Base-by-base conservation (phyloP, 2,329 filamentous ascomycete genomes). In the Ascochyta lentis region DNA sequence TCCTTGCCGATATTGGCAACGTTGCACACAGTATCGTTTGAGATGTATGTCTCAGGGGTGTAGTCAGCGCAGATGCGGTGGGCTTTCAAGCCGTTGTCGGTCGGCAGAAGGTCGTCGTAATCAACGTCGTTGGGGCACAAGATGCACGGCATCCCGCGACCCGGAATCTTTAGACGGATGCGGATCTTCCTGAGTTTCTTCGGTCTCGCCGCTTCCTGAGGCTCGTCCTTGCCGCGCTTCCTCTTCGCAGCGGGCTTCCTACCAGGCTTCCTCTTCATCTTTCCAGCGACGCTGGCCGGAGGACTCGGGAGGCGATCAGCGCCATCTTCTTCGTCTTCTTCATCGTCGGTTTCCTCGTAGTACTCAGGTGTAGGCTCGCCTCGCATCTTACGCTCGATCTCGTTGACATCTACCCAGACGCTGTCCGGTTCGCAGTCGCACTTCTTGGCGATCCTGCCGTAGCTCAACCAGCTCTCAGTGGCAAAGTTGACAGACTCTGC, bases 401-500 rank as follows among this genome's bases (percentile, higher is more conserved):
- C 95, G 55, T 91, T 88, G 4, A 98, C 92, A 71, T 99, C 93
- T 49, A 99, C 92, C 93, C 96, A 99, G 3, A 99, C 95, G 69
- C 94, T 98, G 79, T 99, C 95, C 57, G 96, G 88, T 63, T 96
- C 93, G 72, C 95, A 99, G 70, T 98, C 89, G 77, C 95, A 99
- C 75, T 95, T 96, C 78, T 97, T 96, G 15, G 95, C 95, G 65
- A 96, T 92, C 67, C 92, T 91, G 22, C 93, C 95, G 81, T 95
- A 97, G 46, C 96, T 89, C 41, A 99, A 79, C 95, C 95, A 99
- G 27, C 91, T 89, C 64, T 97, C 93, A 8, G 96, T 88, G 5
- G 94, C 95, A 75, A 99, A 99, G 73, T 99, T 99, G 78, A 99
- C 95, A 7, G 95, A 96, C 74, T 99, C 95, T 26, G 95, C 95